Base-by-base conservation (phyloP, 2,329 filamentous ascomycete genomes). In the Moelleriella libera region DNA sequence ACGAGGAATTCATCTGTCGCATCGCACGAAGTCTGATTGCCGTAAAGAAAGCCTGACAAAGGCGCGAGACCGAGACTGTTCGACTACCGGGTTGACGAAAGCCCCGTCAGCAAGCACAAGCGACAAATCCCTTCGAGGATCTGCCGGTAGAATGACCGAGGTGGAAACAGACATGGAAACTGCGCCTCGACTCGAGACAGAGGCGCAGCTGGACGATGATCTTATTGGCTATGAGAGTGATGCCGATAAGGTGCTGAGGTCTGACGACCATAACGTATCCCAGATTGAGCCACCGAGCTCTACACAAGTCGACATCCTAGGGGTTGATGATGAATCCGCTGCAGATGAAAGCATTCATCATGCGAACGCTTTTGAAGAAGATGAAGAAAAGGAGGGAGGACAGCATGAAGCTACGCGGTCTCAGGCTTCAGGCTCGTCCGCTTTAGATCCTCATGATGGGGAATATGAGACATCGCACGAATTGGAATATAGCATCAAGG, bases 161-260 rank as follows among this genome's bases (percentile, higher is more conserved):
- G 52, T 59, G 14, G 59, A 62, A 29, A 62, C 64, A 55, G 62
- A 64, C 40, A 50, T 63, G 40, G 59, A 63, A 42, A 47, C 57
- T 48, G 49, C 49, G 32, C 55, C 55, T 37, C 58, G 59, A 32
- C 50, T 53, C 32, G 51, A 49, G 39, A 45, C 57, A 6, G 57
- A 57, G 28, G 47, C 45, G 5, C 55, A 52, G 29, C 49, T 52
- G 6, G 60, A 64, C 40, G 59, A 65, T 11, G 65, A 68, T 48
- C 51, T 65, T 29, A 63, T 67, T 45, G 60, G 64, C 48, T 68
- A 65, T 41, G 65, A 67, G 31, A 63, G 59, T 46, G 65, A 60
- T 41, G 44, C 51, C 31, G 48, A 53, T n/a, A 47, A 47, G 30
- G 12, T 30, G 31, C 30, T 21, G 30, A 7, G 45, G 21, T 3